Evolutionary conservation across 176 grass and related monocot genomes (phyloP), one percentile per base, ranked within the genome.

Genomic region (Carex pumila): DNA sequence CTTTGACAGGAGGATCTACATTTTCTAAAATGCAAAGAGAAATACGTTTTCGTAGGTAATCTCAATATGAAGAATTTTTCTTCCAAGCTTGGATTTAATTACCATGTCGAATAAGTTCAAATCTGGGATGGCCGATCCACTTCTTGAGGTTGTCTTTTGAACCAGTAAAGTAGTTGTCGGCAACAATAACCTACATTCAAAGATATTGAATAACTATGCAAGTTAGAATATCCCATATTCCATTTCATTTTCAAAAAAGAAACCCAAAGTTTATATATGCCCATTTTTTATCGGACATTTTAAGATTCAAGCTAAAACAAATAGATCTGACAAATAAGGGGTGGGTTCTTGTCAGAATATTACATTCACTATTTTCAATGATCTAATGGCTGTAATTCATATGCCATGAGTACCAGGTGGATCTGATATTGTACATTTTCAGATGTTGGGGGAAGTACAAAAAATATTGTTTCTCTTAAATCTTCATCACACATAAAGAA

Each of bases 71-170:
- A 12, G 52, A 61, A 43, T 30, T 47, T 37, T 22, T 43, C 47
- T 29, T 68, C 36, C 13, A 52, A 55, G 29, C 37, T 83, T 68
- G 15, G 15, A 68, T 50, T 68, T 75, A 75, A 65, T 91, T 98
- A 98, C 96, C 96, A 74, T 99, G 97, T 68, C 97, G 90, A 87
- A 99, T 96, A 84, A 99, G 88, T 90, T 99, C 97, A 92, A 99
- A 99, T 99, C 97, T 99, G 31, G 97, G 93, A 85, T 99, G 96
- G 3, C 97, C 97, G 5, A 96, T 96, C 97, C 97, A 99, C 87
- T 96, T 99, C 85, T 87, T 96, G 58, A 99, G 87, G 87, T 99
- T 99, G 87, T 99, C 97, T 88, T 99, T 99, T 34, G 97, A 96
- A 60, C 97, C 97, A 84, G 97, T 99, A 84, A 99, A 99, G 66